Evolutionary conservation across 1,284 basidiomycete genomes (phyloP).

Genomic region (Phellinidium pouzarii): DNA sequence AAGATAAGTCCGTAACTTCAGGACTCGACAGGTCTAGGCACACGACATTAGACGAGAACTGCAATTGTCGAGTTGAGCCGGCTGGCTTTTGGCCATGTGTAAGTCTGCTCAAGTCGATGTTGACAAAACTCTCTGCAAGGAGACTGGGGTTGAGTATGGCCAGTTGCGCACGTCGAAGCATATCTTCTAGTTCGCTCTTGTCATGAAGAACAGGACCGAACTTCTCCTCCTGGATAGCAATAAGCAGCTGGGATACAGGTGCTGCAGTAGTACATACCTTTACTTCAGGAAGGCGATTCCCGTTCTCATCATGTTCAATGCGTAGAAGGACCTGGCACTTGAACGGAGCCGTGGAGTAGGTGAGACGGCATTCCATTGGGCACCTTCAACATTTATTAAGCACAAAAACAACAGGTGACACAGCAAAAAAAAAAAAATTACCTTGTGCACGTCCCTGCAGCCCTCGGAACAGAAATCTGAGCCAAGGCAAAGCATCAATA

Average conservation of each 20-base stretch:
- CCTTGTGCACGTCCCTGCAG: constrained; percentile 35
- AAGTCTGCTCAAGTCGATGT: constrained; percentile 22
- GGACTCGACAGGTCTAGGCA: constrained; percentile 40
- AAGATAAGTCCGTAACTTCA: constrained; percentile 37
- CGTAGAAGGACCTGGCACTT: constrained; percentile 33
- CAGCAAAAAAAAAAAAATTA: not conserved
- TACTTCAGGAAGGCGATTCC: constrained; percentile 25
- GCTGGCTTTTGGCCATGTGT: not conserved
- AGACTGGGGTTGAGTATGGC: constrained; percentile 35
- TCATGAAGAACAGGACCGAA: constrained; percentile 33
- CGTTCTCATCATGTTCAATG: constrained; percentile 27
- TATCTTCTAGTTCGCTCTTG: constrained; percentile 32
- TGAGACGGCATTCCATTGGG: constrained; percentile 37
- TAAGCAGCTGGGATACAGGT: too few species aligned
- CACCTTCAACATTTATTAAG: constrained; percentile 26
- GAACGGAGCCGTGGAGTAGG: constrained; percentile 28
- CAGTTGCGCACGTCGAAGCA: constrained; percentile 40
- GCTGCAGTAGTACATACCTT: constrained; percentile 7
- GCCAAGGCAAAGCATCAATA: not conserved
- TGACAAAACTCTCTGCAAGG: constrained; percentile 24
- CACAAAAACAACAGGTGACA: not conserved
- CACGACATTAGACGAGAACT: constrained; percentile 40
- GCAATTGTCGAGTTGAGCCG: constrained; percentile 18
- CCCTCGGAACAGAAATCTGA: constrained; percentile 32
- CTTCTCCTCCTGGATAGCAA: constrained; percentile 23